These are phyloP conservation scores for Leucaena leucocephala DNA, from an alignment of 306 rosid species.

Conservation along the genomic window DNA sequence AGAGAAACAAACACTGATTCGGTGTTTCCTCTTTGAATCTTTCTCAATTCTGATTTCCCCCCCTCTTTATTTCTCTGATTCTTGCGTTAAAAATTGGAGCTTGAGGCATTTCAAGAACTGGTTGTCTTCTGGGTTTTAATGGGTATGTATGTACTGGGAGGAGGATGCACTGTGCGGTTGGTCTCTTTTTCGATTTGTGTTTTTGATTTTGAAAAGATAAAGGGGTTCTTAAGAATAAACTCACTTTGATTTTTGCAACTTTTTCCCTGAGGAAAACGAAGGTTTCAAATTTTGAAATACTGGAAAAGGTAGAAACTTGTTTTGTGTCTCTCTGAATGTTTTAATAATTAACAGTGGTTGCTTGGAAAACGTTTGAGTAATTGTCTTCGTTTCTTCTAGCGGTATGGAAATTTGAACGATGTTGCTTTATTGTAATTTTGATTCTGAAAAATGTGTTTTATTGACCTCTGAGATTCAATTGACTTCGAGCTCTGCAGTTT, in stretches of 20 bases:
- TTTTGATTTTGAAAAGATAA: not conserved
- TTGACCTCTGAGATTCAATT: not conserved
- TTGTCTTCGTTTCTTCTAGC: not conserved
- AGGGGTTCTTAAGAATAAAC: not conserved
- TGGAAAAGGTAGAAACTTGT: not conserved
- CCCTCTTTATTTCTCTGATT: not conserved
- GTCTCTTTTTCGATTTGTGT: not conserved
- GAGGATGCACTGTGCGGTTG: not conserved
- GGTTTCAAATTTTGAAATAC: not conserved
- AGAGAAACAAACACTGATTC: not conserved
- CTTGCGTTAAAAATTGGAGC: constrained; percentile 20
- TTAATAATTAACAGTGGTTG: not conserved
- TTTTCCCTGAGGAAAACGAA: not conserved
- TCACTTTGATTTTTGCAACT: not conserved
- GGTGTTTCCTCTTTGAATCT: not conserved
- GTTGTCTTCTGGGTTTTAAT: constrained; percentile 23
- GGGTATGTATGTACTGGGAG: constrained; percentile 27
- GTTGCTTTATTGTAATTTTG: not conserved
- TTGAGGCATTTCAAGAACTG: constrained; percentile 26
- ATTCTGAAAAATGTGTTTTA: not conserved
- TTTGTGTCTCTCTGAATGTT: not conserved
- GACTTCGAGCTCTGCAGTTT: not conserved
- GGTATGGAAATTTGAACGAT: not conserved
- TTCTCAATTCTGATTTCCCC: constrained; percentile 6
- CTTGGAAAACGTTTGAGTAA: constrained; percentile 1